Conservation (phyloP, 345 rosid species). For the Arabidopsis arenosa region DNA sequence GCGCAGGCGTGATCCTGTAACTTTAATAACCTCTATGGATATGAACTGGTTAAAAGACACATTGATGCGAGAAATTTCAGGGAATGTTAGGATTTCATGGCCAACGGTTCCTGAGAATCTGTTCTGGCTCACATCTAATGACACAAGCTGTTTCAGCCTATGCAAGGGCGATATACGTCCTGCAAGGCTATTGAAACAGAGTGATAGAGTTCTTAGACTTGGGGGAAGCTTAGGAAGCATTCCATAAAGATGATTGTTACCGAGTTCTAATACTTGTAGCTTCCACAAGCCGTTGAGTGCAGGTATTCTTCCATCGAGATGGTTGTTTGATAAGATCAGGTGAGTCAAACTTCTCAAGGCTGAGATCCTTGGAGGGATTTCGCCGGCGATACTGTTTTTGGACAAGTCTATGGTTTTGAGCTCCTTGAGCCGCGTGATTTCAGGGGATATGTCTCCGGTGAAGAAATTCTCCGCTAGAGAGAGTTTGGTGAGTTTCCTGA, state of each 20-base stretch:
- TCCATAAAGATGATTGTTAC: slow-evolving; percentile 54
- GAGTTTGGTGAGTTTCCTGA: slow-evolving; percentile 53
- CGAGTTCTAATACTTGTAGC: slow-evolving; percentile 55
- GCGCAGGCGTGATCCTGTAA: slow-evolving; percentile 45
- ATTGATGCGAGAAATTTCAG: slow-evolving; percentile 46
- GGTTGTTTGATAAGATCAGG: slow-evolving; percentile 51
- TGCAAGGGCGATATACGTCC: slow-evolving; percentile 51
- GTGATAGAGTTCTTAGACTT: slow-evolving; percentile 50
- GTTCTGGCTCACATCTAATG: slow-evolving; percentile 57
- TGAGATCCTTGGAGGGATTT: slow-evolving; percentile 50
- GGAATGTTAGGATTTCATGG: slow-evolving; percentile 52
- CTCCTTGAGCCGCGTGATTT: slow-evolving; percentile 45
- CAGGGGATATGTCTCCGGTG: slow-evolving; percentile 55
- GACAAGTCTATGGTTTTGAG: slow-evolving; percentile 54
- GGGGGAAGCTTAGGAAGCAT: slow-evolving; percentile 54
- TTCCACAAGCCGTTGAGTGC: slow-evolving; percentile 57
- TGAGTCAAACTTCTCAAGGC: slow-evolving; percentile 49
- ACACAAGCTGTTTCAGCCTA: slow-evolving; percentile 43
- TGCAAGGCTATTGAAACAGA: slow-evolving; percentile 50
- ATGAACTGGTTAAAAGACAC: slow-evolving; percentile 56
- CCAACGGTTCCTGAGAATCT: slow-evolving; percentile 52
- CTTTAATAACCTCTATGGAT: slow-evolving; percentile 43
- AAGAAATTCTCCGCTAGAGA: slow-evolving; percentile 50
- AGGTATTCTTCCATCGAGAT: slow-evolving; percentile 56
- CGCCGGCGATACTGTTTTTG: slow-evolving; percentile 52